phyloP scores from a whole-genome alignment of 345 rosid species.

The Melaleuca alternifolia region DNA sequence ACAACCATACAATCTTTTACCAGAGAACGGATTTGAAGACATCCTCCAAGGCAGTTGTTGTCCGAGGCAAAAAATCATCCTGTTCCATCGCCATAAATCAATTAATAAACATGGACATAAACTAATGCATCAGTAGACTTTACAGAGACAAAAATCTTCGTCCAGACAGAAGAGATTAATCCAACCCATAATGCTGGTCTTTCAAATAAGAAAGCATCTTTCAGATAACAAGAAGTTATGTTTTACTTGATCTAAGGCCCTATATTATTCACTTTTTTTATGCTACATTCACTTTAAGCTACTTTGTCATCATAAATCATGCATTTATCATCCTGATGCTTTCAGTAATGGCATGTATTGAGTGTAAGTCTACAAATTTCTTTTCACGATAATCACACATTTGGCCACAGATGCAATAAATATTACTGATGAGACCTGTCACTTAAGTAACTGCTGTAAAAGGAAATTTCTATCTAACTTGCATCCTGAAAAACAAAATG shows the following conservation, averaged over 20 bases:
- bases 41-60: slow-evolving; percentile 71
- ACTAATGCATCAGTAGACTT: not conserved
- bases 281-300: not conserved
- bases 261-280: not conserved
- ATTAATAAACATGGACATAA: not conserved
- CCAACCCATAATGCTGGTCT: not conserved
- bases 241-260: not conserved
- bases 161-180: not conserved
- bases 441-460: not conserved
- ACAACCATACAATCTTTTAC: slow-evolving; percentile 27
- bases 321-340: not conserved
- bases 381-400: not conserved
- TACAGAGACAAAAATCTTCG: not conserved
- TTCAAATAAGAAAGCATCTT: not conserved
- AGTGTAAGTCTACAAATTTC: too few relatives aligned
- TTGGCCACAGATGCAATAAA: not conserved
- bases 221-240: not conserved
- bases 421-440: not conserved
- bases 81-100: slow-evolving; percentile 15
- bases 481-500: not conserved
- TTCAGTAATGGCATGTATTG: not conserved
- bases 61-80: slow-evolving; percentile 97
- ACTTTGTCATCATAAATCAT: not conserved
- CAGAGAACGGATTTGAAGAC: slow-evolving; percentile 80
- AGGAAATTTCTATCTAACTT: not conserved